Base-by-base conservation (phyloP, 176 grass and related monocot genomes). In the Coix lacrymajobi region DNA sequence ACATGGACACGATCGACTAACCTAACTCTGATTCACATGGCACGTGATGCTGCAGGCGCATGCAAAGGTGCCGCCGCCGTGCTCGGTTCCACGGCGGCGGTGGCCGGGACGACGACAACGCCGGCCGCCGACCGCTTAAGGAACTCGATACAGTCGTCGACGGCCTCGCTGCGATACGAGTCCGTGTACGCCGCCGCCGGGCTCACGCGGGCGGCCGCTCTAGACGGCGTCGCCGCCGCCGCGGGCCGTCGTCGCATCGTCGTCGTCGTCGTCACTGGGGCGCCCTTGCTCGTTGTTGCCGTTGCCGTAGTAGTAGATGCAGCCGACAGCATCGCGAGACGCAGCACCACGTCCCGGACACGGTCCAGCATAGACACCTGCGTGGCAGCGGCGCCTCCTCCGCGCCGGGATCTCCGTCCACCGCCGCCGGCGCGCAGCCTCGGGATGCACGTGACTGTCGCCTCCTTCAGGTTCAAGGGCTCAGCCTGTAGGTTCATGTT, bases 71-170 rank as follows among this genome's bases (percentile, higher is more conserved):
- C 60, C 49, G 17, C 80, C 25, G 24, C 57, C 13, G 73, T 41
- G 70, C 30, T 84, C 20, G 13, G 44, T 0, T 71, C 72, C 34
- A 22, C 34, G 41, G 25, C 34, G 41, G 25, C 36, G 52, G 44
- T 30, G 2, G 52, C 29, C 0, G 20, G 0, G 14, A 37, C 12
- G 62, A 16, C 11, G 58, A 22, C 63, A 6, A 73, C 79, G 51
- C 81, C 92, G 11, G 77, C 94, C 9, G 91, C 87, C 20, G 95
- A 94, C 17, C 86, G 77, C 84, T 93, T 97, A 8, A 94, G 52
- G 86, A 94, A 97, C 92, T 94, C 74, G 68, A 97, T 97, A 51
- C 95, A 97, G 8, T 97, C 95, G 85, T 94, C 85, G 1, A 94
- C 92, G 8, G 92, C 95, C 88, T 97, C 90, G 77, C 95, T 97